A percentile compares a stretch with the other conserved stretches of the same genome.
phyloP scores from a whole-genome alignment of 306 rosid species.

The Myrica gale region DNA sequence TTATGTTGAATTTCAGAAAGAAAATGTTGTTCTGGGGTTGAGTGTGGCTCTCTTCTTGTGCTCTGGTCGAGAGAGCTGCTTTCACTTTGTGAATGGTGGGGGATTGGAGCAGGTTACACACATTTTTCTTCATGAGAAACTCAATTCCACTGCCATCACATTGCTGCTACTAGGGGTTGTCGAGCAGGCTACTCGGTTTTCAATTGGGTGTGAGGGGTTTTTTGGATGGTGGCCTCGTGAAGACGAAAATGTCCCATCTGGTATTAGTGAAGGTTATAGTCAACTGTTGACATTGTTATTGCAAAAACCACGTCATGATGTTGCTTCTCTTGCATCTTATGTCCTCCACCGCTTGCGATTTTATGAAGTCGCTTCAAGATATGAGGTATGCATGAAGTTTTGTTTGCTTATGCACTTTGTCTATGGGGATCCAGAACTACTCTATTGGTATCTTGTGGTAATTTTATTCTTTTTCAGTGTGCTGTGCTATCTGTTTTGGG shows the following conservation, averaged over 20 bases:
- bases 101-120: constrained; percentile 78
- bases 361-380: constrained; percentile 87
- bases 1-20: constrained; percentile 54
- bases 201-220: constrained; percentile 92
- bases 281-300: constrained; percentile 73
- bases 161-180: constrained; percentile 82
- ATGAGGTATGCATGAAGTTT: constrained; percentile 66
- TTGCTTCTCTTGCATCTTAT: constrained; percentile 83
- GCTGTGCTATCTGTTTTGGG: constrained; percentile 78
- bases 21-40: constrained; percentile 65
- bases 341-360: constrained; percentile 79
- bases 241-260: constrained; percentile 67
- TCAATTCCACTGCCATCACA: constrained; percentile 56
- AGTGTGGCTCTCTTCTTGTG: constrained; percentile 90
- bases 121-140: constrained; percentile 47
- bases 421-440: constrained; percentile 16
- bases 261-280: constrained; percentile 79
- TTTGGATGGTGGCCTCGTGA: constrained; percentile 99
- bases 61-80: constrained; percentile 85
- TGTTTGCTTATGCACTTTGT: constrained; percentile 17
- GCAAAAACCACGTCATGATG: constrained; percentile 81
- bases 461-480: constrained; percentile 61
- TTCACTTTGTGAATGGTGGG: constrained; percentile 78
- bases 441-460: constrained; percentile 34
- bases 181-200: constrained; percentile 81